Evolutionary conservation across 768 basidiomycete species (phyloP), one percentile per base, ranked within the genome.

Genomic region (Ramaria sp.): DNA sequence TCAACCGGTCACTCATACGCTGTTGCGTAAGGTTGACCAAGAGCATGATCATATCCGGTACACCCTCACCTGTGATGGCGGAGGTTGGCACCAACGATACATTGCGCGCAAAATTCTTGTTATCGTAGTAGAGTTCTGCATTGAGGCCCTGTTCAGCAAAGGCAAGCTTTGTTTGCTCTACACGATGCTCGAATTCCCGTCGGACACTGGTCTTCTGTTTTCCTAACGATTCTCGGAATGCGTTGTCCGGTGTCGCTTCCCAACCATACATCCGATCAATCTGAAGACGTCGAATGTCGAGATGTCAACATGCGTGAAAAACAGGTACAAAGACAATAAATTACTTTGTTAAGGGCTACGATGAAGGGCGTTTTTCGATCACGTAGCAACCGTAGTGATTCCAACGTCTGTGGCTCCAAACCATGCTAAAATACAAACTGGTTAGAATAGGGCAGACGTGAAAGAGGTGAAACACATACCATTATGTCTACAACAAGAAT

Each of bases 31-130:
- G 78, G 67, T 96, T 94, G 70, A 97, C 81, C 64, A 99, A 82
- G 25, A 99, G 77, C 89, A 94, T 90, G 71, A 99, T 92, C 95
- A 99, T 95, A 72, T 98, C 96, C 27, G 96, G 96, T 10, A 99
- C 78, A 67, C 96, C 96, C 71, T 99, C 96, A 53, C 95, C 96
- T 3, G 95, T 97, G 69, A 96, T 83, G 32, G 96, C 96, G 53
- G 96, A 98, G 4, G 95, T 98, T 28, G 96, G 95, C 12, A 99
- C 95, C 48, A 99, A 77, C 1, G 95, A 98, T 57, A 99, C 93
- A 61, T 91, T 94, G 57, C 87, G 79, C 51, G 83, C 89, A 58
- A 96, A 85, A 70, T 79, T 92, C 75, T 90, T 95, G 81, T 99
- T 99, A 49, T 97, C 88, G 71, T 97, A 98, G 75, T 97, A 97